These are phyloP conservation scores for Cordyceps pruinosa DNA, from an alignment of 2,329 filamentous ascomycete genomes.

Conservation along the genomic window DNA sequence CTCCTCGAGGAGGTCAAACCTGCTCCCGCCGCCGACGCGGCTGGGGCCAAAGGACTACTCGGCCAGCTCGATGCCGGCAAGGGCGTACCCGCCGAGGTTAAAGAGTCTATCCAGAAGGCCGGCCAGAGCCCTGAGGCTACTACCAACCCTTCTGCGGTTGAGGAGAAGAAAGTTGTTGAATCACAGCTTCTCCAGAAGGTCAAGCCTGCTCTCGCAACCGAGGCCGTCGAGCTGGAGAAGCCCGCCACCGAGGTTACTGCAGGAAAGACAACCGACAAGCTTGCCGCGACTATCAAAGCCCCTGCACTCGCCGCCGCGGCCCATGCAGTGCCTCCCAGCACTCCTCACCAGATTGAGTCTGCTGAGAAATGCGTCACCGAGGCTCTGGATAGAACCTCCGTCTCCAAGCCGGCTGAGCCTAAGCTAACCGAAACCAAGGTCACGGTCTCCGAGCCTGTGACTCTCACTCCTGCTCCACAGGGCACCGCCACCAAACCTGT, in stretches of 20 bases:
- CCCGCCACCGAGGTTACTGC: slow-evolving; percentile 14
- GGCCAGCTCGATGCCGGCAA: slow-evolving; percentile 37
- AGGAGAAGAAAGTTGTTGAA: slow-evolving; percentile 70
- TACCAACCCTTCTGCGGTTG: slow-evolving; percentile 58
- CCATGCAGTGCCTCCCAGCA: slow-evolving; percentile 15
- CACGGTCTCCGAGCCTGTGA: slow-evolving; percentile 15
- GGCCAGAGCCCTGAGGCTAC: slow-evolving; percentile 64
- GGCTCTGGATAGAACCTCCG: slow-evolving; percentile 13
- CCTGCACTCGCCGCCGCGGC: slow-evolving; percentile 14
- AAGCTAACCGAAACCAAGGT: slow-evolving; percentile 15
- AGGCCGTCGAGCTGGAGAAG: slow-evolving; percentile 13
- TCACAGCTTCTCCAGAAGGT: slow-evolving; percentile 64
- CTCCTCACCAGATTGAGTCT: background rate
- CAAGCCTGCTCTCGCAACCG: slow-evolving; percentile 32
- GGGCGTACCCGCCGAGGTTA: slow-evolving; percentile 49
- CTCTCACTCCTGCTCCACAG: slow-evolving; percentile 10
- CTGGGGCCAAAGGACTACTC: background rate
- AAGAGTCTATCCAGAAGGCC: slow-evolving; percentile 51
- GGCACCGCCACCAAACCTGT: slow-evolving; percentile 14
- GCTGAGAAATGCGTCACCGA: slow-evolving; percentile 6
- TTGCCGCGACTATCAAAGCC: slow-evolving; percentile 12
- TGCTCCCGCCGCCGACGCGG: slow-evolving; percentile 24
- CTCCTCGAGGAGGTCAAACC: slow-evolving; percentile 57
- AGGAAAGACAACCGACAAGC: background rate
- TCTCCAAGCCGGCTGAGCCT: slow-evolving; percentile 13